phyloP scores from a whole-genome alignment of 2,329 filamentous ascomycete species.

The Metarhizium humberi region DNA sequence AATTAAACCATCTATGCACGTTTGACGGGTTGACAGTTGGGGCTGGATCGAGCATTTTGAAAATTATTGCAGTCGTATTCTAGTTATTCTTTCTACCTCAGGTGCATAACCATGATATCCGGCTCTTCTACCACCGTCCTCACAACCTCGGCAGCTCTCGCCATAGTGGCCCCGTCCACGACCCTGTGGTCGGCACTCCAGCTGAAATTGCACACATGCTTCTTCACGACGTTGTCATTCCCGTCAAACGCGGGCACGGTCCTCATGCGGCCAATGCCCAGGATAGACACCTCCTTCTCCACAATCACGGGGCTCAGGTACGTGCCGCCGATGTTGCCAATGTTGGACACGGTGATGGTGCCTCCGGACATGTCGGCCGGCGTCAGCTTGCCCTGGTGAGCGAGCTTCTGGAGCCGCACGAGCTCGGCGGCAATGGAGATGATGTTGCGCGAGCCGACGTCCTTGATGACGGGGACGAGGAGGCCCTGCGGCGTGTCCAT shows the following conservation, averaged over 20 bases:
- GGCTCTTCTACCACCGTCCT: constrained; percentile 72
- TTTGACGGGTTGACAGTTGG: no score
- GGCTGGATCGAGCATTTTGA: background rate
- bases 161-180: constrained; percentile 90
- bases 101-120: constrained; percentile 74
- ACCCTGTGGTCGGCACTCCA: constrained; percentile 96
- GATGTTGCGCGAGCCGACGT: constrained; percentile 71
- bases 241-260: constrained; percentile 70
- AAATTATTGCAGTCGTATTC: background rate
- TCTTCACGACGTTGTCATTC: constrained; percentile 53
- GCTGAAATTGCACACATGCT: constrained; percentile 81
- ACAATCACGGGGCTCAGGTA: constrained; percentile 90
- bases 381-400: constrained; percentile 63
- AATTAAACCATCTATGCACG: no score
- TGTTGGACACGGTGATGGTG: constrained; percentile 94
- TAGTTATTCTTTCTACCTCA: constrained; percentile 43
- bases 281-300: constrained; percentile 80
- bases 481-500: constrained; percentile 89
- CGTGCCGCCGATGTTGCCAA: constrained; percentile 87
- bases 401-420: constrained; percentile 61
- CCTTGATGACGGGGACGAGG: constrained; percentile 82
- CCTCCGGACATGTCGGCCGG: constrained; percentile 71
- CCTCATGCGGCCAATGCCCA: constrained; percentile 77
- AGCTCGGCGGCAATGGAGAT: constrained; percentile 71
- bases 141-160: constrained; percentile 77